A percentile compares a stretch with the other conserved stretches of the same genome.
phyloP scores from a whole-genome alignment of 2,329 filamentous ascomycete genomes.

The Rutstroemia sp. region DNA sequence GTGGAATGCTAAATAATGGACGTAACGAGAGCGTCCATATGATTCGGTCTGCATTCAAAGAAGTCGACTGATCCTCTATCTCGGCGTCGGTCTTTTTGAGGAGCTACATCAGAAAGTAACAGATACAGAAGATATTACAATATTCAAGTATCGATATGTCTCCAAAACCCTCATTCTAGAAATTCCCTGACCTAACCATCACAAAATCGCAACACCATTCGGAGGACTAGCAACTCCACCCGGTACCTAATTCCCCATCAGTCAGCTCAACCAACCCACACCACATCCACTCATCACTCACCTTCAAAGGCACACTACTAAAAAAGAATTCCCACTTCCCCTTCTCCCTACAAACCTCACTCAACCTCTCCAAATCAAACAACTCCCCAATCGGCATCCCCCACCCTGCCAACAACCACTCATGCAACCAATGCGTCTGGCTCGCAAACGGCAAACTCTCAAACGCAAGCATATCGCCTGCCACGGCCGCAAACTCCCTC shows the following conservation, averaged over 20 bases:
- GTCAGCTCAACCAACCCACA: no score
- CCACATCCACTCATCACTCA: constrained; percentile 19
- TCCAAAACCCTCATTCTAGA: no score
- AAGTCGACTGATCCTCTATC: no score
- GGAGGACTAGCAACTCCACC: constrained; percentile 26
- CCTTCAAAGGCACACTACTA: constrained; percentile 51
- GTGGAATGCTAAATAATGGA: no score
- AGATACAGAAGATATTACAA: no score
- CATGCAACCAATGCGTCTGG: constrained; percentile 24
- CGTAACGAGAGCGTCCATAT: no score
- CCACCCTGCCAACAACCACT: constrained; percentile 42
- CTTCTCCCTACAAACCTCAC: constrained; percentile 44
- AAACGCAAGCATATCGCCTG: constrained; percentile 36
- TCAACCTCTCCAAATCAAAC: constrained; percentile 38
- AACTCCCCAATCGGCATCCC: constrained; percentile 44
- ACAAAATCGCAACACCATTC: constrained; percentile 26
- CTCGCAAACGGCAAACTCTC: constrained; percentile 34
- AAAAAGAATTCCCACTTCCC: constrained; percentile 55
- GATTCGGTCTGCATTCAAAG: no score
- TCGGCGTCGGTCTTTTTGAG: no score
- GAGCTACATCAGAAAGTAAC: no score
- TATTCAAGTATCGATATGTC: no score
- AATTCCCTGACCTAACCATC: neutral
- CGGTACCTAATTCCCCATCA: constrained; percentile 12
- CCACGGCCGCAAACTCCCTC: constrained; percentile 37